These are phyloP conservation scores for Yamadazyma kanchanaburiensis DNA, from an alignment of 1,139 yeast species.

Conservation along the genomic window DNA sequence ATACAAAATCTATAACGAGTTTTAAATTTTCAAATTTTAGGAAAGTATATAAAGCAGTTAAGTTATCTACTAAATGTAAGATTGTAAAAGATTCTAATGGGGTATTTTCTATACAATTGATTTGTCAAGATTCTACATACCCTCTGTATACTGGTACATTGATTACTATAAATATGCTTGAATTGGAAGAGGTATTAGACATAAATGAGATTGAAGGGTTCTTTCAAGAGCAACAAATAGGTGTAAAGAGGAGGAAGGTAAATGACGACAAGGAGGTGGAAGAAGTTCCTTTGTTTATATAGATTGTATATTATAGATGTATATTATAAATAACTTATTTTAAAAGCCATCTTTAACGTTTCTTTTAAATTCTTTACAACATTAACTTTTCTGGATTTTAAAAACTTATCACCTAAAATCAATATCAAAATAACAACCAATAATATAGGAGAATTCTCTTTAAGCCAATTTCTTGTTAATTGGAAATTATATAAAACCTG, in stretches of 20 bases:
- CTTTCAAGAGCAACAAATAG: slow-evolving; percentile 7
- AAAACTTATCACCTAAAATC: slow-evolving; percentile 19
- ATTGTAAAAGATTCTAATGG: slow-evolving; percentile 58
- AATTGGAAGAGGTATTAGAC: slow-evolving; percentile 18
- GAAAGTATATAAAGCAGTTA: slow-evolving; percentile 52
- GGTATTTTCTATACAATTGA: slow-evolving; percentile 44
- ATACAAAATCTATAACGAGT: slow-evolving; percentile 17
- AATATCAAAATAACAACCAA: slow-evolving; percentile 20
- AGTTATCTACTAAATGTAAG: slow-evolving; percentile 57
- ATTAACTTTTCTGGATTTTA: slow-evolving; percentile 24
- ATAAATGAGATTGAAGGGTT: slow-evolving; percentile 5
- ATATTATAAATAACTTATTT: slow-evolving; percentile 31
- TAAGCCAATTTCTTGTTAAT: slow-evolving; percentile 18
- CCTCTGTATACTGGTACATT: slow-evolving; percentile 54
- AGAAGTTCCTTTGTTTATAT: slow-evolving; percentile 15
- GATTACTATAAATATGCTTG: slow-evolving; percentile 60
- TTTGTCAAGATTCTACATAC: slow-evolving; percentile 32
- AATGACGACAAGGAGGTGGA: slow-evolving; percentile 1
- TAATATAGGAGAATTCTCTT: slow-evolving; percentile 28
- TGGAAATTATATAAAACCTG: slow-evolving; percentile 11
- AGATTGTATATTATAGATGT: slow-evolving; percentile 3
- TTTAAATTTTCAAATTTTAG: slow-evolving; percentile 51
- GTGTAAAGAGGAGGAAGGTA: slow-evolving; percentile 8
- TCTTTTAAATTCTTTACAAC: slow-evolving; percentile 31
- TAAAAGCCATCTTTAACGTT: slow-evolving; percentile 44